These are phyloP conservation scores for Xylaria sp. DNA, from an alignment of 2,329 filamentous ascomycete genomes.

Conservation along the genomic window DNA sequence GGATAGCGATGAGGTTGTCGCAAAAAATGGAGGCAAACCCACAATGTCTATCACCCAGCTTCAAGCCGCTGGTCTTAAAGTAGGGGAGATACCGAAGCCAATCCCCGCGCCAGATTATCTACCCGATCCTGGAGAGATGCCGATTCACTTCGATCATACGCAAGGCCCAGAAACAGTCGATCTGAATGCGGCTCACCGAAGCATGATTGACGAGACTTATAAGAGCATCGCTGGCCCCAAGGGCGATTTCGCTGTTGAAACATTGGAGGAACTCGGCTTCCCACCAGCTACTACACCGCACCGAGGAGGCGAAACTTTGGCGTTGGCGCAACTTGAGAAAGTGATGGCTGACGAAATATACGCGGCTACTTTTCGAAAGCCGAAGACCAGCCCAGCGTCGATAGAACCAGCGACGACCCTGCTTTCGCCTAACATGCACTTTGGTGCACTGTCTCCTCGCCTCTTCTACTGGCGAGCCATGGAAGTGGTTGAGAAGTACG, in stretches of 20 bases:
- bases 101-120: constrained; percentile 63
- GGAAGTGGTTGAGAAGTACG: constrained; percentile 63
- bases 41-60: constrained; percentile 77
- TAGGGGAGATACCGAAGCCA: constrained; percentile 66
- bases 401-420: constrained; percentile 76
- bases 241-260: constrained; percentile 72
- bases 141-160: constrained; percentile 63
- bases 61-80: constrained; percentile 64
- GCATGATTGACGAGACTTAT: constrained; percentile 63
- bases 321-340: constrained; percentile 61
- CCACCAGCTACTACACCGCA: constrained; percentile 68
- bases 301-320: constrained; percentile 71
- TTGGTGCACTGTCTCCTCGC: constrained; percentile 72
- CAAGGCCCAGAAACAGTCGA: constrained; percentile 58
- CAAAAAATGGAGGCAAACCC: constrained; percentile 68
- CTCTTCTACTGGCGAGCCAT: constrained; percentile 76
- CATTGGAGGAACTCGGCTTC: constrained; percentile 73
- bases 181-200: constrained; percentile 63
- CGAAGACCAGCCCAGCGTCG: constrained; percentile 74
- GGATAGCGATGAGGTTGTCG: constrained; percentile 73
- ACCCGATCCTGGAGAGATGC: constrained; percentile 69
- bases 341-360: constrained; percentile 69
- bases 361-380: constrained; percentile 76
- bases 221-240: constrained; percentile 67
- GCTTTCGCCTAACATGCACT: constrained; percentile 75